Conservation (phyloP, 768 basidiomycete genomes). For the Lactifluus piperatus region DNA sequence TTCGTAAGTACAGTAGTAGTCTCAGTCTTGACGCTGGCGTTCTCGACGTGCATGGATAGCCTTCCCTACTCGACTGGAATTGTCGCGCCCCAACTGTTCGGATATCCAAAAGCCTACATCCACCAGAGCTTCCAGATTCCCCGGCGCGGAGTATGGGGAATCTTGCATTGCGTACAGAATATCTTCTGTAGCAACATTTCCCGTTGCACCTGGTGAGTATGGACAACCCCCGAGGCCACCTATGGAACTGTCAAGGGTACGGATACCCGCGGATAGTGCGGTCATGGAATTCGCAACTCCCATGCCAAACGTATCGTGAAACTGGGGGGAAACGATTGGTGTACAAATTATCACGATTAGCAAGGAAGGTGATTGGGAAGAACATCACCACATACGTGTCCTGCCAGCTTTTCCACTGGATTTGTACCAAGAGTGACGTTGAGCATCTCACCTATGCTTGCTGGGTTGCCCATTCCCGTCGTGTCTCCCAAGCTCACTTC, state of each 20-base stretch:
- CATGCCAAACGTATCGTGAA: conserved; percentile 87
- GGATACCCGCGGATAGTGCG: conserved; percentile 64
- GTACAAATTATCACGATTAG: no score
- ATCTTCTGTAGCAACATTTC: conserved; percentile 92
- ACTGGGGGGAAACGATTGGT: conserved; percentile 36
- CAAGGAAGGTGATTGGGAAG: background rate
- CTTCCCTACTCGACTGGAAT: conserved; percentile 67
- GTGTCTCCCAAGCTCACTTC: conserved; percentile 92
- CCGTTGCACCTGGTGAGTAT: conserved; percentile 92
- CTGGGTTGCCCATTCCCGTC: conserved; percentile 76
- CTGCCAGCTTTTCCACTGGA: conserved; percentile 61
- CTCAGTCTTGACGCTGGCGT: conserved; percentile 31
- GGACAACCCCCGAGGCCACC: conserved; percentile 94
- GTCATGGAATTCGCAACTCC: conserved; percentile 69
- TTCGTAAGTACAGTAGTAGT: no score
- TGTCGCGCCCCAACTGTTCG: conserved; percentile 52
- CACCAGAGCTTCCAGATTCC: conserved; percentile 60
- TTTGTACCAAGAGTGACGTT: conserved; percentile 57
- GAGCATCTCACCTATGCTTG: conserved; percentile 56
- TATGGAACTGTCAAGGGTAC: conserved; percentile 76
- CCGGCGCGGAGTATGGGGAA: conserved; percentile 48
- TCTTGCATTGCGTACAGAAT: conserved; percentile 74
- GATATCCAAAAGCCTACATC: conserved; percentile 83
- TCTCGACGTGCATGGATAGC: conserved; percentile 51
- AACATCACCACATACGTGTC: conserved; percentile 38